Evolutionary conservation across 2,329 filamentous ascomycete genomes (phyloP).

Genomic region (Daldinia sp.): DNA sequence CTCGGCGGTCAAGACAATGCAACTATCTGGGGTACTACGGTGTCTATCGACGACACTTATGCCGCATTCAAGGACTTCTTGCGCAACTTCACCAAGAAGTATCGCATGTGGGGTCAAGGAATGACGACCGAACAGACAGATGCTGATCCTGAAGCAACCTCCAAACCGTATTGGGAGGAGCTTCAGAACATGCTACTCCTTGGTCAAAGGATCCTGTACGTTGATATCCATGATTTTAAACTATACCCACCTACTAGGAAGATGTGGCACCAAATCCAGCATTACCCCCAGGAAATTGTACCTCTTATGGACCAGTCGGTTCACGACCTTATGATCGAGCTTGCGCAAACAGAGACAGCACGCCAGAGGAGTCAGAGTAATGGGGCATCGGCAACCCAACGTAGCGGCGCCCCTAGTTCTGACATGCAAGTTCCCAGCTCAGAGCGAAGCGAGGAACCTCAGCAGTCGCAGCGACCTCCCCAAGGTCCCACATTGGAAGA

Average conservation of each 20-base stretch:
- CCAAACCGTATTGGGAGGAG: slow-evolving; percentile 84
- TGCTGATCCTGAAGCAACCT: slow-evolving; percentile 73
- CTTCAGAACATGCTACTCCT: slow-evolving; percentile 91
- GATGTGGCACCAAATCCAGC: slow-evolving; percentile 92
- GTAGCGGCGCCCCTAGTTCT: slow-evolving; percentile 70
- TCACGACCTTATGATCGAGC: slow-evolving; percentile 91
- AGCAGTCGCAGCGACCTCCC: slow-evolving; percentile 52
- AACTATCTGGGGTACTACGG: slow-evolving; percentile 96
- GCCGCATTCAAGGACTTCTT: slow-evolving; percentile 91
- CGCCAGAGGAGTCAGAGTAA: slow-evolving; percentile 62
- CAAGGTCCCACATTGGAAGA: slow-evolving; percentile 72
- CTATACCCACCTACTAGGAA: slow-evolving; percentile 92
- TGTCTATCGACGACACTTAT: slow-evolving; percentile 90
- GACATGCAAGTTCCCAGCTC: slow-evolving; percentile 82
- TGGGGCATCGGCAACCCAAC: slow-evolving; percentile 58
- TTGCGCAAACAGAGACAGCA: slow-evolving; percentile 82
- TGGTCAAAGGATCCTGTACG: slow-evolving; percentile 82
- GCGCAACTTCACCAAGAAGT: slow-evolving; percentile 90
- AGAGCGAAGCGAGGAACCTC: slow-evolving; percentile 67
- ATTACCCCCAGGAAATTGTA: slow-evolving; percentile 95
- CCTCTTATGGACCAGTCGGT: slow-evolving; percentile 95
- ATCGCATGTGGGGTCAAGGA: slow-evolving; percentile 91
- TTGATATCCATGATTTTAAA: slow-evolving; percentile 89
- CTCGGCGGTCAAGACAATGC: slow-evolving; percentile 83
- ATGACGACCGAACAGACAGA: slow-evolving; percentile 78